Evolutionary conservation across 2,329 filamentous ascomycete species (phyloP), one percentile per base, ranked within the genome.

Genomic region (Aspergillus uvarum): DNA sequence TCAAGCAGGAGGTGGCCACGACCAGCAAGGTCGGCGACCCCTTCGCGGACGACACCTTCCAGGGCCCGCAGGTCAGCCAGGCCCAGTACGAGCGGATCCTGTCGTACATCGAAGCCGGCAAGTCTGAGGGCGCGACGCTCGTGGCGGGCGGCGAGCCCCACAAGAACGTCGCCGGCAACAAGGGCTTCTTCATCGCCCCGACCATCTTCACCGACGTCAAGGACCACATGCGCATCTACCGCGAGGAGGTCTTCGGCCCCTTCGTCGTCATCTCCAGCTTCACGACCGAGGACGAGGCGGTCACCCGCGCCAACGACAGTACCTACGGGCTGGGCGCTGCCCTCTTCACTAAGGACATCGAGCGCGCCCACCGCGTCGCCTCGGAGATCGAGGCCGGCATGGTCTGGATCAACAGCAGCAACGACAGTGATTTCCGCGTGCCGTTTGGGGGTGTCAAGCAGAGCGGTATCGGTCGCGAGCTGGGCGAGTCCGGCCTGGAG

Each of bases 111-210:
- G 84, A 91, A 58, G 71, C 81, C 5, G 90, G 89, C 19, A 89
- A 89, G 72, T 81, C 81, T 4, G 87, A 90, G 70, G 89, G 89
- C n/a, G 88, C 89, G 0, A 89, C 81, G 5, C 79, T 92, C 1
- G 78, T 83, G 21, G 75, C 82, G 2, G 89, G 90, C 14, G 90
- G 89, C 11, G 83, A 83, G 67, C 76, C 69, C 65, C 81, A 73
- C 78, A 87, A 84, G 72, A 77, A 84, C 54, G 81, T 81, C 26
- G 76, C 75, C 8, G 69, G 76, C 2, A 81, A 84, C 59, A 88
- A 88, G 68, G 87, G 87, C 11, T 88, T 86, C 77, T 89, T 88
- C 74, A 83, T 89, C 59, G 72, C 79, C 53, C 85, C 85, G 0
- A 87, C 85, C 5, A 79, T 87, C 63, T 85, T 87, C 73, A 81